These are phyloP conservation scores for Hymenoscyphus linearis DNA, from an alignment of 2,329 filamentous ascomycete genomes.

Conservation along the genomic window DNA sequence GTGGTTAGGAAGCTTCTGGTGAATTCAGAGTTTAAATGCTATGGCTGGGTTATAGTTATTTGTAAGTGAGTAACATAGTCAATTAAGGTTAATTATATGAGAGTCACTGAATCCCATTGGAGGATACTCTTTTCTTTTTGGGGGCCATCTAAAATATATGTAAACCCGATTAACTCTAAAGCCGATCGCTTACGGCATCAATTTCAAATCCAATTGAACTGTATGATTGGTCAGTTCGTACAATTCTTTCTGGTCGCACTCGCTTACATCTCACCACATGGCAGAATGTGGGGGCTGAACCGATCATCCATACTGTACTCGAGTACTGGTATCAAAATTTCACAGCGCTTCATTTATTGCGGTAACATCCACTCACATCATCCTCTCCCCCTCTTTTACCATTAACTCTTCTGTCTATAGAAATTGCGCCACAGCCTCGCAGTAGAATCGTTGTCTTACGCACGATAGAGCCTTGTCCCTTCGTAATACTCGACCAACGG, in stretches of 20 bases:
- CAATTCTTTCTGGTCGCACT: neutral
- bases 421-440: neutral
- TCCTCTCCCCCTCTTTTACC: neutral
- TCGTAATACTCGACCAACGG: neutral
- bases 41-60: neutral
- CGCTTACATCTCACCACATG: neutral
- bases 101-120: neutral
- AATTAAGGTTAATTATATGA: neutral
- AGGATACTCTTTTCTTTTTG: neutral
- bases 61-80: neutral
- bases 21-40: neutral
- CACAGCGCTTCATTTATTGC: neutral
- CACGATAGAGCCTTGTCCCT: neutral
- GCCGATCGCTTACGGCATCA: neutral
- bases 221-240: slow-evolving; percentile 5
- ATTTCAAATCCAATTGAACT: neutral
- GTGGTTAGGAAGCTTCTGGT: too few relatives aligned
- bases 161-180: neutral
- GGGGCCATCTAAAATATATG: neutral
- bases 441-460: neutral
- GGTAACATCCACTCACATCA: neutral
- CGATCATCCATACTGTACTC: too few relatives aligned
- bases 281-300: neutral
- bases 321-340: neutral
- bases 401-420: neutral